Evolutionary conservation across 1,284 basidiomycete genomes (phyloP), one percentile per base, ranked within the genome.

Genomic region (Baeospora myosura): DNA sequence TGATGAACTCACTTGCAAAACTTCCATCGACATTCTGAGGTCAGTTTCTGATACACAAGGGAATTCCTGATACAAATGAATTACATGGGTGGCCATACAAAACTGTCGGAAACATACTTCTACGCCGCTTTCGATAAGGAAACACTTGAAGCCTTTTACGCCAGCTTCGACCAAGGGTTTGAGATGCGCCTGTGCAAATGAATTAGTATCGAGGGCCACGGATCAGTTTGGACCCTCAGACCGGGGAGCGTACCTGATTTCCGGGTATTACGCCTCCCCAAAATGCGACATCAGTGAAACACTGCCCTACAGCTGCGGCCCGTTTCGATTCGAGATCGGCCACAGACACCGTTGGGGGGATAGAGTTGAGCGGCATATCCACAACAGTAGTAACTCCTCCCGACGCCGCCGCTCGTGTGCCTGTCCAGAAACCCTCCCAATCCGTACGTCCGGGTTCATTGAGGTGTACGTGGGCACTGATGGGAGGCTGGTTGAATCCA

Each of bases 291-390:
- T 97, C 93, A 16, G 79, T 76, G 66, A 80, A 78, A 59, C 85
- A 88, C 55, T 91, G 81, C 12, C 76, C 78, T 38, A 62, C 54
- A 1, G 93, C 89, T 1, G 82, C 84, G 8, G 60, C 55, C 5
- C 77, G 72, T 64, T 96, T 96, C 22, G 67, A 57, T 35, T 76
- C 62, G 12, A 96, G 69, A 54, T 91, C 80, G 6, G 67, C 66
- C 4, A 89, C 72, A 0, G 88, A 92, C 1, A 89, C 94, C 0
- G 93, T 96, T 0, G 93, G 91, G 0, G 93, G 93, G 43, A 96
- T 89, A 3, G 90, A 93, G 63, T 96, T 96, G 43, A 96, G 69
- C 1, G 93, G 93, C 93, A 96, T 96, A 62, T 96, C 93, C 24
- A 96, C 81, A 30, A 96, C 66, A 1, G 89, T 90, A 3, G 93